Conservation (phyloP, 768 basidiomycete species). For the Inosperma sp. region DNA sequence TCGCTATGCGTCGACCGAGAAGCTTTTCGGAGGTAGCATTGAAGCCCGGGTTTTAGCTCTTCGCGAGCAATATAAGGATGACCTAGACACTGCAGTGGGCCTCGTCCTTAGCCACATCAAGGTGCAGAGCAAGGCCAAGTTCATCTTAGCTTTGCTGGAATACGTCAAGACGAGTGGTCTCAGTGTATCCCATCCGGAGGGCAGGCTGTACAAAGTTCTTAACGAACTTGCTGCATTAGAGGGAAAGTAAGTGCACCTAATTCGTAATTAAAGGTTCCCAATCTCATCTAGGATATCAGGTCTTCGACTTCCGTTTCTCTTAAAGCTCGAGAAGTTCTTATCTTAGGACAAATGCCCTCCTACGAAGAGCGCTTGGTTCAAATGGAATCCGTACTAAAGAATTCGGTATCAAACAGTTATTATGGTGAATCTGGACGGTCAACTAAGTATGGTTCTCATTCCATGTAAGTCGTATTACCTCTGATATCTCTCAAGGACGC, state of each 20-base stretch:
- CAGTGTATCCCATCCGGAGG: slow-evolving; percentile 71
- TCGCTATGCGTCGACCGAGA: slow-evolving; percentile 82
- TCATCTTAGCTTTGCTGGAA: slow-evolving; percentile 82
- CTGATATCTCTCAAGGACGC: slow-evolving; percentile 48
- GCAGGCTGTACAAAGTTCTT: slow-evolving; percentile 68
- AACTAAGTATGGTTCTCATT: slow-evolving; percentile 47
- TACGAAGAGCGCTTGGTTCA: slow-evolving; percentile 91
- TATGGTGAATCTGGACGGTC: slow-evolving; percentile 79
- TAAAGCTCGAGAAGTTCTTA: slow-evolving; percentile 96
- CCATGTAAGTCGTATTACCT: neutral
- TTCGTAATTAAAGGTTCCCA: neutral
- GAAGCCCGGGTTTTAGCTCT: slow-evolving; percentile 88
- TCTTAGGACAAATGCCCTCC: slow-evolving; percentile 93
- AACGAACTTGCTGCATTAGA: slow-evolving; percentile 83
- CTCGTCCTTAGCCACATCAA: slow-evolving; percentile 95
- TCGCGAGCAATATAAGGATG: slow-evolving; percentile 88
- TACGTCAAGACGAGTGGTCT: slow-evolving; percentile 79
- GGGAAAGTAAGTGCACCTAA: slow-evolving; percentile 59
- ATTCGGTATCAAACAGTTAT: slow-evolving; percentile 78
- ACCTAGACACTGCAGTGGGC: slow-evolving; percentile 81
- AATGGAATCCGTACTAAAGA: slow-evolving; percentile 91
- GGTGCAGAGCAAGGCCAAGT: slow-evolving; percentile 86
- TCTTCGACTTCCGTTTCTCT: slow-evolving; percentile 89
- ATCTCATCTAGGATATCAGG: slow-evolving; percentile 32
- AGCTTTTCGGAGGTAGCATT: slow-evolving; percentile 89